Percentiles rank a stretch among this genome's conserved stretches.
These are phyloP conservation scores for Botryotinia narcissicola DNA, from an alignment of 2,329 filamentous ascomycete genomes.

Conservation along the genomic window DNA sequence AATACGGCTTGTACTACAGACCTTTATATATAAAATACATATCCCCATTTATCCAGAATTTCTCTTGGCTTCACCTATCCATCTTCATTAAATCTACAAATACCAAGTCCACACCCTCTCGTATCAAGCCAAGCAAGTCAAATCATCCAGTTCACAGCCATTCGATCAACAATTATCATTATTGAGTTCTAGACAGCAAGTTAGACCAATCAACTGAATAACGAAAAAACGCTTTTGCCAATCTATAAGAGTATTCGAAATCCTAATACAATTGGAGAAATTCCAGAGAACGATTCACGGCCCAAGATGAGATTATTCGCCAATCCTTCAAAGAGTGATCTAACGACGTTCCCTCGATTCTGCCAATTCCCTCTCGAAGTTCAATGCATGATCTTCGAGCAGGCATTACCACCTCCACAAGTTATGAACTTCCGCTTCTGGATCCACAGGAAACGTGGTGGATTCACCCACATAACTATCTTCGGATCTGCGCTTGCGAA, in stretches of 20 bases:
- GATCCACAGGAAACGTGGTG: neutral
- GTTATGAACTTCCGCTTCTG: neutral
- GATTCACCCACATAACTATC: neutral
- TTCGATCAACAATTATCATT: neutral
- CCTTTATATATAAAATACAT: fast-evolving
- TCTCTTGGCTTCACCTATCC: neutral
- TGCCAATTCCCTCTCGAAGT: neutral
- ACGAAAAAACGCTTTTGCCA: neutral
- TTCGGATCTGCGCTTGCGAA: neutral
- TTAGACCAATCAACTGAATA: neutral
- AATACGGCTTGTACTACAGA: neutral
- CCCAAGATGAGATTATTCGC: fast-evolving
- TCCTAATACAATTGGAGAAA: neutral
- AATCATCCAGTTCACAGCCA: neutral
- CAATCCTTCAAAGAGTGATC: fast-evolving
- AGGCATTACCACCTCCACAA: neutral
- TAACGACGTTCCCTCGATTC: neutral
- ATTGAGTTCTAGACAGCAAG: neutral
- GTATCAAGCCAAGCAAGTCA: neutral
- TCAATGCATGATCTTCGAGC: neutral
- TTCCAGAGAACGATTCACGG: neutral
- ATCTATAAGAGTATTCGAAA: neutral
- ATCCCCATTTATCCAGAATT: fast-evolving
- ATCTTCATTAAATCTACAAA: neutral
- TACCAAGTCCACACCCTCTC: neutral